Conservation (phyloP, 2,329 filamentous ascomycete genomes). For the Canariomyces notabilis region DNA sequence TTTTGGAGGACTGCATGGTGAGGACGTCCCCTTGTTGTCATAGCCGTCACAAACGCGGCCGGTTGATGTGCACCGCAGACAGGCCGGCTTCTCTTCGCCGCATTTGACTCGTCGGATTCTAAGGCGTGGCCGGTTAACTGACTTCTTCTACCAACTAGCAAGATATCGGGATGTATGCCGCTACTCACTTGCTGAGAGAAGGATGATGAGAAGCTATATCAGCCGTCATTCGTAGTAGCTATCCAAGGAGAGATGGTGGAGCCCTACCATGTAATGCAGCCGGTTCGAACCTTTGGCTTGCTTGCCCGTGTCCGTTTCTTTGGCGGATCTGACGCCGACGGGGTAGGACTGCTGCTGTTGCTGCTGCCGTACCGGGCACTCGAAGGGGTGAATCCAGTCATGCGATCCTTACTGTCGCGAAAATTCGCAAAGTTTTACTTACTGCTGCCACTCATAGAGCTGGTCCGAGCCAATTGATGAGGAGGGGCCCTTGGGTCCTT, state of each 20-base stretch:
- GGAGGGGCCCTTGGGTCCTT: neutral
- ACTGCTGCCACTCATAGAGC: neutral
- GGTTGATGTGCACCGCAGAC: conserved; percentile 28
- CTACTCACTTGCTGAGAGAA: conserved; percentile 27
- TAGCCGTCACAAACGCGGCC: conserved; percentile 31
- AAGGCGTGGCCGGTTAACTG: neutral
- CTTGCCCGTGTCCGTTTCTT: conserved; percentile 32
- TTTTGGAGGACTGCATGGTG: conserved; percentile 13
- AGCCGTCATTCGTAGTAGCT: conserved; percentile 6
- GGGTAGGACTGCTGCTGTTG: conserved; percentile 16
- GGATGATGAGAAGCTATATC: conserved; percentile 2
- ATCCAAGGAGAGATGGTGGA: neutral
- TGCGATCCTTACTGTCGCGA: neutral
- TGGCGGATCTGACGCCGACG: conserved; percentile 9
- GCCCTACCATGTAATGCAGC: conserved; percentile 38
- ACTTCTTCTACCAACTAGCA: neutral
- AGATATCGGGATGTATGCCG: neutral
- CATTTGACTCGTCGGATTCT: conserved; percentile 32
- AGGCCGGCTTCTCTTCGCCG: conserved; percentile 29
- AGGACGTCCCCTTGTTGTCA: conserved; percentile 29
- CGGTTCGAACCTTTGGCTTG: conserved; percentile 37
- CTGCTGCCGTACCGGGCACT: conserved; percentile 13
- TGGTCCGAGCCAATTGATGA: neutral
- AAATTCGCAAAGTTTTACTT: too few species aligned
- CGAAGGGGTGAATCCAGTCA: conserved; percentile 13